phyloP scores from a whole-genome alignment of 2,329 filamentous ascomycete genomes.

The Scolecobasidium constrictum region DNA sequence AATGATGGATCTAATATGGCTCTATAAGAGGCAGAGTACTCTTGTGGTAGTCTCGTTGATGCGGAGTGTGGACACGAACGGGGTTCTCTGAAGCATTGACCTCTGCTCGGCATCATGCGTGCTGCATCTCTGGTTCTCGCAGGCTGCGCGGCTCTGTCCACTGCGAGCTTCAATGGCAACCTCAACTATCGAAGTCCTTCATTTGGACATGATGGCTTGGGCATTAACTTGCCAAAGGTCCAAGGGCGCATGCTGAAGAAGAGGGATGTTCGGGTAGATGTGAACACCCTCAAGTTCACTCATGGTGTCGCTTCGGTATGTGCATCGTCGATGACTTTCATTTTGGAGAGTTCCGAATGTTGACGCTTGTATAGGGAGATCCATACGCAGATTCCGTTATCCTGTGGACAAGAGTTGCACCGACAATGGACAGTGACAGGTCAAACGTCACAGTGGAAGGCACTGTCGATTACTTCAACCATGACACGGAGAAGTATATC shows the following conservation, averaged over 20 bases:
- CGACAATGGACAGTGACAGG: slow-evolving; percentile 28
- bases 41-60: too few species aligned
- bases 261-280: background rate
- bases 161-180: background rate
- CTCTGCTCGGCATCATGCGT: too few species aligned
- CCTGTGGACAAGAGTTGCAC: slow-evolving; percentile 31
- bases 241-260: slow-evolving; percentile 6
- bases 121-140: too few species aligned
- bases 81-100: too few species aligned
- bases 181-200: slow-evolving; percentile 8
- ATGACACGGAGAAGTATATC: slow-evolving; percentile 37
- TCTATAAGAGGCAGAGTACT: too few species aligned
- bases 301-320: slow-evolving; percentile 39
- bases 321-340: background rate
- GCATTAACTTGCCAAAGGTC: slow-evolving; percentile 38
- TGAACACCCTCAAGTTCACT: slow-evolving; percentile 45
- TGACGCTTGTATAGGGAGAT: slow-evolving; percentile 16
- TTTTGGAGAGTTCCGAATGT: background rate
- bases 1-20: too few species aligned
- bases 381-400: slow-evolving; percentile 33
- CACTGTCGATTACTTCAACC: slow-evolving; percentile 40
- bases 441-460: slow-evolving; percentile 45
- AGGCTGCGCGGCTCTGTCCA: too few species aligned
- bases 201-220: slow-evolving; percentile 31
- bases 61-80: too few species aligned